Conservation (phyloP, 176 grass and related monocot species). For the Panicum miliaceum region DNA sequence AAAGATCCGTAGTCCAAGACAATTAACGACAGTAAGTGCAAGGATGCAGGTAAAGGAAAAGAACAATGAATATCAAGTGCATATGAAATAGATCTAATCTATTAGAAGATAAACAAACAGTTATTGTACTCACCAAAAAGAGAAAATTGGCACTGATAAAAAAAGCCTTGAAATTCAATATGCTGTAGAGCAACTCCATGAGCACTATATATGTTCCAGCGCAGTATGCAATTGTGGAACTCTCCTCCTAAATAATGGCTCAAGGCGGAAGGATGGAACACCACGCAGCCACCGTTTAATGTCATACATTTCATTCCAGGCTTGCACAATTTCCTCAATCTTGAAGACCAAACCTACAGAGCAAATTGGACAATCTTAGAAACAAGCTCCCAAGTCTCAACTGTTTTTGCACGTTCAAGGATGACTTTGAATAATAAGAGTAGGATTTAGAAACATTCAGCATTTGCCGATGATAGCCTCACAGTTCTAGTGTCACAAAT, state of each 20-base stretch:
- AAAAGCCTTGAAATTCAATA: slow-evolving; percentile 37
- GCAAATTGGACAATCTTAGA: slow-evolving; percentile 34
- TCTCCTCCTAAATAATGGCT: slow-evolving; percentile 82
- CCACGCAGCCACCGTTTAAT: slow-evolving; percentile 75
- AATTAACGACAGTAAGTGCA: neutral
- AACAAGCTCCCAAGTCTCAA: neutral
- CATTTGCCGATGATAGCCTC: neutral
- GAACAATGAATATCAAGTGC: neutral
- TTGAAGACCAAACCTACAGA: slow-evolving; percentile 78
- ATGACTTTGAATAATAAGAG: slow-evolving; percentile 5
- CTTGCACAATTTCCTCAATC: slow-evolving; percentile 88
- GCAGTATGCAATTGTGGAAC: slow-evolving; percentile 63
- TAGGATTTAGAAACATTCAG: slow-evolving; percentile 1
- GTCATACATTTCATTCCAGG: slow-evolving; percentile 96
- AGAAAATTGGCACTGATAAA: slow-evolving; percentile 31
- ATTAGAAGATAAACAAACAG: neutral
- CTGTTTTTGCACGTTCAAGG: neutral
- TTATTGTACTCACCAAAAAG: slow-evolving; percentile 42
- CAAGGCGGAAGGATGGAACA: slow-evolving; percentile 75
- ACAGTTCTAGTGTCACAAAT: neutral
- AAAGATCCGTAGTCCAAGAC: neutral
- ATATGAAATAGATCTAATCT: neutral
- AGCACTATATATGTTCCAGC: slow-evolving; percentile 63
- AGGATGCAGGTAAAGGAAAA: neutral
- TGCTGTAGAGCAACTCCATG: slow-evolving; percentile 26